Conservation (phyloP, 768 basidiomycete species). For the Chlorophyllum brunneum region DNA sequence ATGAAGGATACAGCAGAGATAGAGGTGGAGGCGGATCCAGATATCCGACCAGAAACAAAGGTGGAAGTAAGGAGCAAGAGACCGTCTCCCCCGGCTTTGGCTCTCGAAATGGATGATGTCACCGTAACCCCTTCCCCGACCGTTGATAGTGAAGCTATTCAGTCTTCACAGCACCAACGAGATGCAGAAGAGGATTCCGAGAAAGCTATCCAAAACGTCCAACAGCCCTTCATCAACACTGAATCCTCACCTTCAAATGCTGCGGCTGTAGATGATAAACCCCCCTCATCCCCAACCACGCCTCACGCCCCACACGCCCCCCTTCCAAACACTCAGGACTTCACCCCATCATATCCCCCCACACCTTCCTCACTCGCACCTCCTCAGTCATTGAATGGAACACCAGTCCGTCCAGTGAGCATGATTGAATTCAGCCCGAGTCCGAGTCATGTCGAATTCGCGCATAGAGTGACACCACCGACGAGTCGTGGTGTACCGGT, state of each 20-base stretch:
- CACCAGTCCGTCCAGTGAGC: constrained; percentile 28
- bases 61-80: neutral
- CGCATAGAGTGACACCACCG: constrained; percentile 33
- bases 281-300: constrained; percentile 8
- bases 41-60: neutral
- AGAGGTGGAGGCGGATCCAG: neutral
- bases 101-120: neutral
- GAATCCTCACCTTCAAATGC: no score
- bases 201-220: neutral
- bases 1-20: neutral
- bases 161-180: no score
- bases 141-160: neutral
- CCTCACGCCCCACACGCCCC: neutral
- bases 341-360: neutral
- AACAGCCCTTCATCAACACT: no score
- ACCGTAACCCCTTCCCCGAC: neutral
- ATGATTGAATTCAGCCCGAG: constrained; percentile 33
- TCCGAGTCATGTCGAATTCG: constrained; percentile 30
- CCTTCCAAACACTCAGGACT: neutral
- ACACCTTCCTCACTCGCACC: constrained; percentile 9
- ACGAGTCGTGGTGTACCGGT: constrained; percentile 34
- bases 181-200: no score
- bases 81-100: neutral
- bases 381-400: neutral
- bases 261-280: neutral